Evolutionary conservation across 2,329 filamentous ascomycete genomes (phyloP), one percentile per base, ranked within the genome.

Genomic region (Colletotrichum spinosum): DNA sequence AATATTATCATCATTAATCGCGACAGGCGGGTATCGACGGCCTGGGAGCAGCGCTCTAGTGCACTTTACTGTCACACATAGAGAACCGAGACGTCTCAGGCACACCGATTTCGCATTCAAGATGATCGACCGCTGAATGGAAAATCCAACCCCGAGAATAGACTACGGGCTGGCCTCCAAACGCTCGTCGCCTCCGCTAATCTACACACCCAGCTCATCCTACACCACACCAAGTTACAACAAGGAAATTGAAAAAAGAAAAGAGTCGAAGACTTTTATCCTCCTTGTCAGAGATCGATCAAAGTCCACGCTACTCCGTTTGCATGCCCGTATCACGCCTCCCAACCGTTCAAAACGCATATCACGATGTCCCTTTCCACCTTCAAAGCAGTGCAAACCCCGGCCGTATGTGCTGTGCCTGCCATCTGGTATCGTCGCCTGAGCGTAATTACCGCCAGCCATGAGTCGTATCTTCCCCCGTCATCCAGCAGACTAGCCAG

Each of bases 361-460:
- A 25, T 25, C 25, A 53, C 56, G 39, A 56, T 55, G 42, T 52
- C 50, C 50, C 38, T 60, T 61, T 25, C 25, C 25, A 25, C 25
- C 58, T 61, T 52, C 60, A 65, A 66, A 66, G 59, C 46, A 41
- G 34, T 63, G 55, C 44, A 50, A 65, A 67, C 58, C 44, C 52
- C 62, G 48, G 50, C 44, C 55, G 52, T 62, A 59, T 65, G 54
- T 65, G 64, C 64, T 65, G 42, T 65, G 33, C 54, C 60, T 37
- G 51, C 60, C 38, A 42, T 35, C 37, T 33, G 52, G 35, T 57
- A 62, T 62, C 41, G 45, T 65, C 52, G 41, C 62, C 53, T 17
- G n/a, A 51, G 41, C 38, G 12, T 17, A 42, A 15, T 17, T 45
- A 25, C 52, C 38, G 12, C 25, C 53, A 25, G 48, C 41, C 35